Conservation (phyloP, 257 asterid genomes). For the Cordia subcordata region DNA sequence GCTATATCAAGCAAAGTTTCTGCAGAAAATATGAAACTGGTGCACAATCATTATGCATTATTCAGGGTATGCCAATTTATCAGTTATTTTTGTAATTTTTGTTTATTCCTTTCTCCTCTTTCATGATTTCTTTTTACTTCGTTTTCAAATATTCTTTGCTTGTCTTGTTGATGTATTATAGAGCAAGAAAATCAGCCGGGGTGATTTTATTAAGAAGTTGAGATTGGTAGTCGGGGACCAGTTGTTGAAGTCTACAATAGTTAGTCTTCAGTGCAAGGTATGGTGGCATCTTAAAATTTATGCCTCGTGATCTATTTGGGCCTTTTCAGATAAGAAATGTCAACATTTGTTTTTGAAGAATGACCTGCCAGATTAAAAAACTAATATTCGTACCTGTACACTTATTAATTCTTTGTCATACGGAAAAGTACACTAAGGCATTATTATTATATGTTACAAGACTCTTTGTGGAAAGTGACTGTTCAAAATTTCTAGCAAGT, state of each 20-base stretch:
- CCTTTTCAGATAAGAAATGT: not conserved
- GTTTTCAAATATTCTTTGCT: not conserved
- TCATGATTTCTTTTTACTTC: not conserved
- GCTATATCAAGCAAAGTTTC: conserved; percentile 30
- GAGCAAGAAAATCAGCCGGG: conserved; percentile 29
- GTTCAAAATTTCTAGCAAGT: no score
- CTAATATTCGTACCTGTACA: no score
- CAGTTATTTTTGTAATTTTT: not conserved
- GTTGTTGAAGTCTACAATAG: conserved; percentile 27
- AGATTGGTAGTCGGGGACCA: conserved; percentile 34
- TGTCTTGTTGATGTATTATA: not conserved
- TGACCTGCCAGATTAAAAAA: no score
- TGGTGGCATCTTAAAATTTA: not conserved
- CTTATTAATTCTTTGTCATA: no score
- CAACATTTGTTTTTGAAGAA: no score
- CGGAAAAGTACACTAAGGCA: no score
- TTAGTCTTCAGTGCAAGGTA: conserved; percentile 29
- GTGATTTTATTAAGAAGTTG: conserved; percentile 28
- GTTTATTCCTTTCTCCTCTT: not conserved
- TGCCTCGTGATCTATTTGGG: no score
- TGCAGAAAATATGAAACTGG: conserved; percentile 19
- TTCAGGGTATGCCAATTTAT: conserved; percentile 27
- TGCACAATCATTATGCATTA: conserved; percentile 25
- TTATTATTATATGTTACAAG: no score
- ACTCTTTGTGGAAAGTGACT: no score